These are phyloP conservation scores for Apocynum venetum DNA, from an alignment of 257 asterid species.

Conservation along the genomic window DNA sequence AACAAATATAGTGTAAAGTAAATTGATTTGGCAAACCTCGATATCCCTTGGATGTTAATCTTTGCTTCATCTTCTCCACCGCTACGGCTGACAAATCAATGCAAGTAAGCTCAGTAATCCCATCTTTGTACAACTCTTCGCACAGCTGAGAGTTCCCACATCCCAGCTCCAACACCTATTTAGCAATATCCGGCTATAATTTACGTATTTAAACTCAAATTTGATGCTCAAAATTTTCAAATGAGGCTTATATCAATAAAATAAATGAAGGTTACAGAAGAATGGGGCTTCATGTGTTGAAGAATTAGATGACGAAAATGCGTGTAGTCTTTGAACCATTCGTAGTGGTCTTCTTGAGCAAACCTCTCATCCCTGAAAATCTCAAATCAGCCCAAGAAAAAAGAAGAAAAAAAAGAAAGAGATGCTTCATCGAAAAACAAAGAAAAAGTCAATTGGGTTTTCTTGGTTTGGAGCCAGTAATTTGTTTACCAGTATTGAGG, in stretches of 20 bases:
- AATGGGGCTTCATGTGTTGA: constrained; percentile 46
- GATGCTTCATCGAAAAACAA: not conserved
- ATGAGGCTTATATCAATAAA: not conserved
- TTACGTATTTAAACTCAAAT: constrained; percentile 1
- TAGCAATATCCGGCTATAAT: not conserved
- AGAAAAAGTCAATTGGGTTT: not conserved
- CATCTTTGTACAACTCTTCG: constrained; percentile 72
- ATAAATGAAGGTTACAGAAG: constrained; percentile 46
- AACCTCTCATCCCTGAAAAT: constrained; percentile 74
- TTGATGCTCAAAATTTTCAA: not conserved
- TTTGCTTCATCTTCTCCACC: constrained; percentile 71
- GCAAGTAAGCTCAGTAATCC: constrained; percentile 78
- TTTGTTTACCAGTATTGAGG: constrained; percentile 60
- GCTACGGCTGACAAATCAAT: constrained; percentile 89
- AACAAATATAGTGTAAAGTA: not conserved
- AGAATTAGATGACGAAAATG: constrained; percentile 75
- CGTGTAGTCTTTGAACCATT: constrained; percentile 90
- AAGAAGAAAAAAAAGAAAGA: not conserved
- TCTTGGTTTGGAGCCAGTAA: not conserved
- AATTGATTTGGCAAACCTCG: constrained; percentile 33
- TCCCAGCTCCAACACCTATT: constrained; percentile 88
- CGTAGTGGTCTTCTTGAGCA: constrained; percentile 90
- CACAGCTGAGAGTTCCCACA: constrained; percentile 94
- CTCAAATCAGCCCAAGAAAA: not conserved
- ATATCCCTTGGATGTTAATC: constrained; percentile 70